Base-by-base conservation (phyloP, 306 rosid species). In the Cajanus cajan region DNA sequence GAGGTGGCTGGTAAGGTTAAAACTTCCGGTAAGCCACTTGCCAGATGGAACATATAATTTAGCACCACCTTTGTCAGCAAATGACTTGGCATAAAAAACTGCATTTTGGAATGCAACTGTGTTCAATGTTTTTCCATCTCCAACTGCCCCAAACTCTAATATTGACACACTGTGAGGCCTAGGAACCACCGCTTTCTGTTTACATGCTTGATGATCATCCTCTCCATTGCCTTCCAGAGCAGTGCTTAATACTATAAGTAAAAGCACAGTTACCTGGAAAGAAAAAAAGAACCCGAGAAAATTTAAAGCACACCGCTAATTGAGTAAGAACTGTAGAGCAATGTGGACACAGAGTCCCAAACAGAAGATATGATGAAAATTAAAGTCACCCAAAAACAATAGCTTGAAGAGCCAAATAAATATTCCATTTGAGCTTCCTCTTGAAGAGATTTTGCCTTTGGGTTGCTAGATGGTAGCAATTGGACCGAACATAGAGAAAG, bases 61-160 rank as follows among this genome's bases (percentile, higher is more conserved):
- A 47, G 93, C 96, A 14, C 96, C 96, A 9, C 96, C 96, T 81
- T 89, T 91, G 40, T 91, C 92, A 16, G 90, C 86, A 79, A 91
- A 89, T 15, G 96, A 91, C 83, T 89, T 89, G 43, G 78, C 87
- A 52, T 91, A 74, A 82, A 90, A 90, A 65, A 90, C 75, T 65
- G 93, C 93, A 82, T 90, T 90, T 51, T 90, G 93, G 61, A 78
- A 68, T 13, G 96, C 96, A 22, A 87, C 84, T 0, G 94, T 89
- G 81, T 91, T 91, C 71, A 89, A 55, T 24, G 90, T 89, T 80
- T 79, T 82, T n/a, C 92, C 96, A 68, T 91, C 94, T 68, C 96
- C 96, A 34, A 91, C 89, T 2, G 90, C 92, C 19, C 96, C 96
- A 76, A 89, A 89, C 78, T 91, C 96, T 41, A 77, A 48, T 68